Evolutionary conservation across 495 filamentous ascomycete genomes (phyloP), one percentile per base, ranked within the genome.

Genomic region (Penicillium tannophilum): DNA sequence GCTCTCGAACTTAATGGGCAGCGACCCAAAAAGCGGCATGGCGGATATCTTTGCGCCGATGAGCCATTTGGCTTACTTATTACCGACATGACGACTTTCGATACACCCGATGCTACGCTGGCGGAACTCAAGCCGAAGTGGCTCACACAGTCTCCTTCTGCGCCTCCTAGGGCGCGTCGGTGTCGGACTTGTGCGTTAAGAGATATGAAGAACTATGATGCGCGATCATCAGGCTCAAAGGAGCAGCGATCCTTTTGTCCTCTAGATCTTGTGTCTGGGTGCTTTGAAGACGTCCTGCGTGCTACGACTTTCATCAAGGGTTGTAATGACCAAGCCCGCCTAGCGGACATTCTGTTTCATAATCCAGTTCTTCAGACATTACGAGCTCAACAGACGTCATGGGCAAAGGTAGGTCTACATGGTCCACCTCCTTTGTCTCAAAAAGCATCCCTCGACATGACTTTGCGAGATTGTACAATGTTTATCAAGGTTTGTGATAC

Each of bases 91-190:
- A 86, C 83, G 0, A 72, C 80, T 6, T 65, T 59, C 28, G 64
- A 64, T 11, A 70, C 76, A n/a, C 65, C 74, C 8, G 72, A 62
- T 19, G 76, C 83, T 19, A 72, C 79, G 0, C 65, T 86, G 1
- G 73, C 92, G 23, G 90, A 98, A 70, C 86, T 98, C 63, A 98
- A 98, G 66, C 92, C 93, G 6, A 98, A 98, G 72, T 98, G 94
- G 94, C 84, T 97, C 2, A 68, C 80, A 6, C 93, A 93, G 61
- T 94, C 90, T 1, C 91, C 90, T 1, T 85, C 84, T 24, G 93
- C 93, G 0, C 92, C 92, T 1, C 6, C 63, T 0, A 62, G 72
- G 6, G 82, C 89, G 16, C 81, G 67, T 20, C 79, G 92, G 24
- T 98, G 94, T 72, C 87, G 94, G 6, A 96, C 90, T 1, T 98